Evolutionary conservation across 192 early-diverging fungal species (phyloP), one percentile per base, ranked within the genome.

Genomic region (Radiomyces spectabilis): DNA sequence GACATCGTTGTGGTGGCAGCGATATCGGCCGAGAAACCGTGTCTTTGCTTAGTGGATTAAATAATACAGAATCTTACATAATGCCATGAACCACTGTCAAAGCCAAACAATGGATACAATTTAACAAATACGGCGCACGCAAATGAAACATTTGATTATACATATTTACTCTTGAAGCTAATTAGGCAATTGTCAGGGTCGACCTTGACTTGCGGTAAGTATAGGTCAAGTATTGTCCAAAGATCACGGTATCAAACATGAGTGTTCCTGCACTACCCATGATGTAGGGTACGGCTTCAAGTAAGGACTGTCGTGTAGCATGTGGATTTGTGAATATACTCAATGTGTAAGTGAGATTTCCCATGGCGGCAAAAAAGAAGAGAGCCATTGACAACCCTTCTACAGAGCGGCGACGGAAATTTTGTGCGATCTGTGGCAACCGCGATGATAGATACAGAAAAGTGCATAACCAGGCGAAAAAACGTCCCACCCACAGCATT

Each of bases 391-490:
- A 82, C 7, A 91, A 66, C 1, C 88, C 88, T 38, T 85, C 70
- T 9, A 81, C 79, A 2, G 87, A 88, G 43, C 72, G 63, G 25
- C 65, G 44, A 9, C 40, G 45, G 21, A 83, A 61, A 32, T 89
- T 91, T 42, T 77, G 79, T 67, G 72, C 80, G 47, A 91, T 78
- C 56, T 91, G 88, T 18, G 88, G 88, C 51, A 91, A 66, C 6
- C 87, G 76, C 16, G 83, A 85, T 2, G 79, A 71, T 16, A 89
- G 65, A 63, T 86, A 91, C 35, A 82, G 73, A 31, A 74, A 34
- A 0, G 76, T 77, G 57, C 85, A 86, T 10, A 73, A 37, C 80
- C 81, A 91, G 0, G 85, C 79, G 50, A 88, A 73, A 18, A 83
- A 57, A 25, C 78, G 49, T 0, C 88, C 80, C 41, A 82, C 41